Percentiles rank a stretch among this genome's conserved stretches.
These are phyloP conservation scores for Aspergillus caelatus DNA, from an alignment of 2,329 filamentous ascomycete species.

Conservation along the genomic window DNA sequence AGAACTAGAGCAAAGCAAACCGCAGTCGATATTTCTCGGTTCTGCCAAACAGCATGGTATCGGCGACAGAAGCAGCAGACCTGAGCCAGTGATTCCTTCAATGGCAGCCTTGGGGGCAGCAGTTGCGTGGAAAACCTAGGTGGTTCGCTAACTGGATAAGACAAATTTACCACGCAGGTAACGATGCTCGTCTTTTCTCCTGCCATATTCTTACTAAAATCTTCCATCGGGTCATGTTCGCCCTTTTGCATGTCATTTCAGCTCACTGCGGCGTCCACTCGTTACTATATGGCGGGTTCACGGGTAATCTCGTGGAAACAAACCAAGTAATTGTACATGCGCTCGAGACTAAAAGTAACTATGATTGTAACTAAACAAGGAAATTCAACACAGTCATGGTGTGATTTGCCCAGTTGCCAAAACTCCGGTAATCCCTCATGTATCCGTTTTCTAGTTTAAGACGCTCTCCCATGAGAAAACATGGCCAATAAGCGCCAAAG, in stretches of 20 bases:
- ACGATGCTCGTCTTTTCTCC: background rate
- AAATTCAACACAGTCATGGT: constrained; percentile 20
- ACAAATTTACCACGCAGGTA: constrained; percentile 9
- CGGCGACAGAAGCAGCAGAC: background rate
- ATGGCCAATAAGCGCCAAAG: constrained; percentile 12
- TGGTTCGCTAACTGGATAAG: background rate
- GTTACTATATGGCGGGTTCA: background rate
- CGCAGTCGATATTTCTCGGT: constrained; percentile 23
- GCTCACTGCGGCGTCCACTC: constrained; percentile 2
- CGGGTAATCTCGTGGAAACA: background rate
- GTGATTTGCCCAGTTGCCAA: constrained; percentile 32
- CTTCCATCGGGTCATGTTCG: background rate
- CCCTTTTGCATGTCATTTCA: constrained; percentile 2
- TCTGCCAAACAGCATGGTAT: constrained; percentile 21
- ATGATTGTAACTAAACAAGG: constrained; percentile 25
- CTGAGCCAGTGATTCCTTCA: background rate
- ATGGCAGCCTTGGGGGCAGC: background rate
- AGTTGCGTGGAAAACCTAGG: background rate
- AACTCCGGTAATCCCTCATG: constrained; percentile 36
- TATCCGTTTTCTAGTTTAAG: constrained; percentile 24
- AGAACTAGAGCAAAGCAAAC: constrained; percentile 35
- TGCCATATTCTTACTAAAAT: constrained; percentile 7
- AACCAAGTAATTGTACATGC: constrained; percentile 12
- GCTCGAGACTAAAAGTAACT: constrained; percentile 27
- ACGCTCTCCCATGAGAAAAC: constrained; percentile 10